Evolutionary conservation across 2,329 filamentous ascomycete genomes (phyloP).

Genomic region (Aspergillus transmontanensis): DNA sequence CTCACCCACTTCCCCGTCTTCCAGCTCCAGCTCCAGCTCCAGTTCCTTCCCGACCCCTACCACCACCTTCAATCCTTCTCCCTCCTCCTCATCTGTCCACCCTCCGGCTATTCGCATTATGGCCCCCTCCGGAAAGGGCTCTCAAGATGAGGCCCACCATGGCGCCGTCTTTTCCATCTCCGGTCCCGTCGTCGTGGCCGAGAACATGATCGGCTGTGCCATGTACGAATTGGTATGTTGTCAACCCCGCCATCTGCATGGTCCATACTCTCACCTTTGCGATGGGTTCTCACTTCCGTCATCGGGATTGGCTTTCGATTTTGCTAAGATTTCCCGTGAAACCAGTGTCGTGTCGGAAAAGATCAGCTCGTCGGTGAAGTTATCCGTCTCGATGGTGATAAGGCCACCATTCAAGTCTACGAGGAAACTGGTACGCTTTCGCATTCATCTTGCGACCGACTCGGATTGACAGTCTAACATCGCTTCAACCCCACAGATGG

Average conservation of each 20-base stretch:
- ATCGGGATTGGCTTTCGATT: background rate
- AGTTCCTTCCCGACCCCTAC: constrained; percentile 36
- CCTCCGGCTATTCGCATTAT: constrained; percentile 36
- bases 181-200: constrained; percentile 90
- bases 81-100: constrained; percentile 22
- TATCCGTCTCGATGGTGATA: constrained; percentile 94
- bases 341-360: constrained; percentile 86
- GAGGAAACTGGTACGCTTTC: constrained; percentile 80
- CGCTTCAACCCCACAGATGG: constrained; percentile 59
- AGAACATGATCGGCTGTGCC: constrained; percentile 98
- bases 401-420: constrained; percentile 97
- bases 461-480: constrained; percentile 14
- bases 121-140: constrained; percentile 47
- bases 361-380: constrained; percentile 94
- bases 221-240: constrained; percentile 94
- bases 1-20: constrained; percentile 43
- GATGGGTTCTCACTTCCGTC: background rate
- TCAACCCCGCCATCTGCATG: background rate
- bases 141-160: constrained; percentile 56
- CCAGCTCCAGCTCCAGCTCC: constrained; percentile 20
- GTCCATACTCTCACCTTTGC: background rate
- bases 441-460: constrained; percentile 11
- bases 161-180: constrained; percentile 73
- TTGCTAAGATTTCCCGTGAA: background rate
- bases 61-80: constrained; percentile 24